These are phyloP conservation scores for Alternaria sp. DNA, from an alignment of 2,329 filamentous ascomycete genomes.

Conservation along the genomic window DNA sequence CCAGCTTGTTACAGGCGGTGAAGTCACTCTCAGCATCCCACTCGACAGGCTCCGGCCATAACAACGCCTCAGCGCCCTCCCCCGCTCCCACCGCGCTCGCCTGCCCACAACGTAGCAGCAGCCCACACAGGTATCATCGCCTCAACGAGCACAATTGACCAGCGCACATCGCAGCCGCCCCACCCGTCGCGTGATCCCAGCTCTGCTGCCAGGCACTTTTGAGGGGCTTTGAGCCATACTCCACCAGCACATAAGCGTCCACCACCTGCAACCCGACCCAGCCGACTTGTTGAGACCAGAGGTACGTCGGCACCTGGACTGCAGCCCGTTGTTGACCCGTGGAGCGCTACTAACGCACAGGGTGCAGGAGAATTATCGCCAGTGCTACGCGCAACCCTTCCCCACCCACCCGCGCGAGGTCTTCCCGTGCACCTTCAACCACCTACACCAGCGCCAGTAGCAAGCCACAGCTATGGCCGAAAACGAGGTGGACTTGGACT, in stretches of 20 bases:
- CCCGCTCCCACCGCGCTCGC: conserved; percentile 38
- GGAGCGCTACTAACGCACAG: conserved; percentile 32
- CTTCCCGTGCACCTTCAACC: conserved; percentile 42
- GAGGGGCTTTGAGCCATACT: conserved; percentile 54
- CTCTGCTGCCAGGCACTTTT: conserved; percentile 47
- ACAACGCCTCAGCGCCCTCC: conserved; percentile 46
- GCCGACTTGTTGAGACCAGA: conserved; percentile 37
- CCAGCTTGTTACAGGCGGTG: conserved; percentile 47
- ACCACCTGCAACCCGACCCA: conserved; percentile 27
- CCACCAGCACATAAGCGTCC: conserved; percentile 38
- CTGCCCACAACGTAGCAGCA: conserved; percentile 41
- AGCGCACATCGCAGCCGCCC: conserved; percentile 32
- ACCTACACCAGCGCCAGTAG: conserved; percentile 37
- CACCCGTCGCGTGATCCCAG: conserved; percentile 46
- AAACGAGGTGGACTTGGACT: conserved; percentile 97
- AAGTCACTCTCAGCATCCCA: conserved; percentile 48
- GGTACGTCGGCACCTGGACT: conserved; percentile 35
- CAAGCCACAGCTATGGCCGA: conserved; percentile 71
- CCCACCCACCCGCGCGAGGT: conserved; percentile 47
- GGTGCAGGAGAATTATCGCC: conserved; percentile 28
- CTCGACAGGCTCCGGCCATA: conserved; percentile 47
- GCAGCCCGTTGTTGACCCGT: conserved; percentile 17
- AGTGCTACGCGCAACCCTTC: conserved; percentile 38
- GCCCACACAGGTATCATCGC: conserved; percentile 40
- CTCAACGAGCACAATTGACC: conserved; percentile 42